Percentiles rank a stretch among this genome's conserved stretches.
Evolutionary conservation across 2,329 filamentous ascomycete species (phyloP).

Genomic region (Ilyonectria sp.): DNA sequence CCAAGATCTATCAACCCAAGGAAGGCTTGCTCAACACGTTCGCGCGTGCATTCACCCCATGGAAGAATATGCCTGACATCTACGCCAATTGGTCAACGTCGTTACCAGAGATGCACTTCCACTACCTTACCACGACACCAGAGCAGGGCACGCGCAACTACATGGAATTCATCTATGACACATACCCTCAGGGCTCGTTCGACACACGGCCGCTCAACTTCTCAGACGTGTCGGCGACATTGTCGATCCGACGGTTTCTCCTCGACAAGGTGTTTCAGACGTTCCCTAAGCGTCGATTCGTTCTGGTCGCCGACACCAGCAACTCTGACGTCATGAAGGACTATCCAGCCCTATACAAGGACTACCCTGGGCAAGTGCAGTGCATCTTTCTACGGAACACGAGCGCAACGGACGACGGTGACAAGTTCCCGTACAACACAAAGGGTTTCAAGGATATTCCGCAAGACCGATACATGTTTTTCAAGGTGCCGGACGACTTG

Average conservation of each 20-base stretch:
- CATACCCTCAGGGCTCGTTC: constrained; percentile 83
- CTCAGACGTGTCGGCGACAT: constrained; percentile 79
- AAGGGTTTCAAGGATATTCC: constrained; percentile 77
- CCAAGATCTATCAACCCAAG: constrained; percentile 83
- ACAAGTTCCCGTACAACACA: constrained; percentile 84
- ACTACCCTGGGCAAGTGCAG: constrained; percentile 80
- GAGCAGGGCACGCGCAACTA: constrained; percentile 85
- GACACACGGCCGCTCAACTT: constrained; percentile 87
- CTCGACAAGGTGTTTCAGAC: constrained; percentile 82
- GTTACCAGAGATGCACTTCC: constrained; percentile 80
- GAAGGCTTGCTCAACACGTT: constrained; percentile 85
- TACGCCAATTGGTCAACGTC: constrained; percentile 82
- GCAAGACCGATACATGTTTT: constrained; percentile 84
- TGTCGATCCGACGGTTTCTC: constrained; percentile 79
- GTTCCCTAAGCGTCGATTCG: constrained; percentile 81
- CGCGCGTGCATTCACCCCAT: constrained; percentile 77
- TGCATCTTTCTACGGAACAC: constrained; percentile 86
- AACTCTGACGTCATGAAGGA: constrained; percentile 83
- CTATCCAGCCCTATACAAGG: constrained; percentile 72
- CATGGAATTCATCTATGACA: constrained; percentile 86
- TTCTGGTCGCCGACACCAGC: constrained; percentile 82
- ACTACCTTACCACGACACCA: constrained; percentile 86
- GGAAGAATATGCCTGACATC: constrained; percentile 86
- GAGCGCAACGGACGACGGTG: constrained; percentile 74
- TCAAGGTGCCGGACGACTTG: constrained; percentile 79